Evolutionary conservation across 371 early-diverging fungal species (phyloP).

Genomic region (Mucor indicus): DNA sequence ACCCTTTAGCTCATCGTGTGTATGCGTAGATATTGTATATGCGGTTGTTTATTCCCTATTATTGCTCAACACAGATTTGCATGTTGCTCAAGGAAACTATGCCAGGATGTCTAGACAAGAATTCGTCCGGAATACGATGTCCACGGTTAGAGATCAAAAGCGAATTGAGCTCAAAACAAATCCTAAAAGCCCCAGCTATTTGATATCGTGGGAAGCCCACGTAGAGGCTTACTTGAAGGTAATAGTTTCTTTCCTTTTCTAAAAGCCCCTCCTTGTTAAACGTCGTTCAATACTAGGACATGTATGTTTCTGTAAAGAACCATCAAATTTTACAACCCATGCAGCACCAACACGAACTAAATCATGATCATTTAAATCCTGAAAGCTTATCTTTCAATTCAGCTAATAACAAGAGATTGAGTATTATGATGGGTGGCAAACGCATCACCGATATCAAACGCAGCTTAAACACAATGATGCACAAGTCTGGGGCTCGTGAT

Average conservation of each 20-base stretch:
- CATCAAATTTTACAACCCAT: slow-evolving; percentile 73
- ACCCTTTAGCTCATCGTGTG: too few relatives aligned
- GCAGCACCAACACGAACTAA: slow-evolving; percentile 4
- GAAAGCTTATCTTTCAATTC: too few relatives aligned
- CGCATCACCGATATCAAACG: slow-evolving; percentile 31
- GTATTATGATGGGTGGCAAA: slow-evolving; percentile 18
- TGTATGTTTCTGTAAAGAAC: slow-evolving; percentile 73
- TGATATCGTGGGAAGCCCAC: slow-evolving; percentile 36
- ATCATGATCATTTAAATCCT: too few relatives aligned
- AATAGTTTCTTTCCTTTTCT: too few relatives aligned
- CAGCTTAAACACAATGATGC: slow-evolving; percentile 29
- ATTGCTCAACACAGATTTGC: slow-evolving; percentile 90
- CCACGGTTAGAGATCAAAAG: slow-evolving; percentile 46
- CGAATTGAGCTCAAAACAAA: not conserved
- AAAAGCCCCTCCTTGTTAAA: not conserved
- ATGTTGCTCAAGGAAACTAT: slow-evolving; percentile 72
- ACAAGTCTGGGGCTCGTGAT: slow-evolving; percentile 24
- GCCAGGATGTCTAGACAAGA: slow-evolving; percentile 60
- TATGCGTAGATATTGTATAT: slow-evolving; percentile 80
- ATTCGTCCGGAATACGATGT: slow-evolving; percentile 61
- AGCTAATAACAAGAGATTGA: slow-evolving; percentile 4
- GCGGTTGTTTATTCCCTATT: slow-evolving; percentile 85
- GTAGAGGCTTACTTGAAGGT: slow-evolving; percentile 41
- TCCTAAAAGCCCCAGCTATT: slow-evolving; percentile 10
- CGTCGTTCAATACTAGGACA: slow-evolving; percentile 43